These are phyloP conservation scores for Bryoglossum gracile DNA, from an alignment of 495 filamentous ascomycete genomes.

Conservation along the genomic window DNA sequence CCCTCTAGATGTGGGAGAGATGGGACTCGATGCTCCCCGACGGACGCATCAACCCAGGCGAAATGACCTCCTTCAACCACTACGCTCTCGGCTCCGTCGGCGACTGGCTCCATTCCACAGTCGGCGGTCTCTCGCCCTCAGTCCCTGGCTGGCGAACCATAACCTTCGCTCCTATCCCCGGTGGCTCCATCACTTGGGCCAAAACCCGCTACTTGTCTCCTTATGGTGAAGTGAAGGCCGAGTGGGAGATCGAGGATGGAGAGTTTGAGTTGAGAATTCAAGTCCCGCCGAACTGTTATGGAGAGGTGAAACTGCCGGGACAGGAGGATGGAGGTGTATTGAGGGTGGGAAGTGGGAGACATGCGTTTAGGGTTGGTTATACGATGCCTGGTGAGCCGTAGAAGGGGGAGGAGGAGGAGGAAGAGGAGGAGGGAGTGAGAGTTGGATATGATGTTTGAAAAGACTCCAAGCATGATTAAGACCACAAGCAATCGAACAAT, in stretches of 20 bases:
- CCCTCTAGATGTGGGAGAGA: slow-evolving; percentile 43
- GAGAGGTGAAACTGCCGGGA: slow-evolving; percentile 16
- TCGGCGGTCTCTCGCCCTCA: slow-evolving; percentile 6
- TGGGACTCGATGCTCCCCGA: slow-evolving; percentile 48
- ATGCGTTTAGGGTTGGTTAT: slow-evolving; percentile 12
- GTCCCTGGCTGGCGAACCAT: slow-evolving; percentile 18
- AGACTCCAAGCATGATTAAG: no score
- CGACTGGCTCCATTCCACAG: slow-evolving; percentile 12
- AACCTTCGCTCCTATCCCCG: slow-evolving; percentile 14
- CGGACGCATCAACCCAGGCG: slow-evolving; percentile 42
- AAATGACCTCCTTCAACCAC: slow-evolving; percentile 51
- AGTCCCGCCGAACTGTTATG: slow-evolving; percentile 22
- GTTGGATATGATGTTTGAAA: no score
- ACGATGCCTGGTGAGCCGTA: slow-evolving; percentile 7
- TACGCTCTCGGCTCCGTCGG: slow-evolving; percentile 35
- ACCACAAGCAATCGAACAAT: no score
- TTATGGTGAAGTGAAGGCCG: slow-evolving; percentile 17
- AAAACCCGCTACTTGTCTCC: slow-evolving; percentile 9
- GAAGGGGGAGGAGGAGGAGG: no score
- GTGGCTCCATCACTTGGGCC: slow-evolving; percentile 18
- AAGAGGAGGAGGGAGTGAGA: no score
- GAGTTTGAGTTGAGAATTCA: slow-evolving; percentile 11
- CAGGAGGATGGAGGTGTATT: slow-evolving; percentile 1
- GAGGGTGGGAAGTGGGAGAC: slow-evolving; percentile 16
- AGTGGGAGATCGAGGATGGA: slow-evolving; percentile 15